phyloP scores from a whole-genome alignment of 768 basidiomycete genomes.

The Boletellus emodensis region DNA sequence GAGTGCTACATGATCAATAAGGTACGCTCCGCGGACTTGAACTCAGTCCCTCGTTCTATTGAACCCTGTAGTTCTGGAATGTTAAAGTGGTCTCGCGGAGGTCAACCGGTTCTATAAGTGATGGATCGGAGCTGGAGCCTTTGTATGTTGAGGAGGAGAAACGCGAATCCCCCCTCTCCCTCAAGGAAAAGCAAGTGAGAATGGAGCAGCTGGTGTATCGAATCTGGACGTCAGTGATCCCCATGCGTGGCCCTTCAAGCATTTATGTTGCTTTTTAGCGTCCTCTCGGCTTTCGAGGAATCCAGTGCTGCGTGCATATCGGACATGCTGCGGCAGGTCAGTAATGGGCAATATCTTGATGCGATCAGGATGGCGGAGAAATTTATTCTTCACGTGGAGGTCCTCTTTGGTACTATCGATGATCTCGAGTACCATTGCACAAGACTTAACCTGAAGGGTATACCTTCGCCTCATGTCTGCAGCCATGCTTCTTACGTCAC shows the following conservation, averaged over 20 bases:
- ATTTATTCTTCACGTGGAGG: slow-evolving; percentile 97
- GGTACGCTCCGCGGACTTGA: slow-evolving; percentile 41
- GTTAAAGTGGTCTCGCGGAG: slow-evolving; percentile 83
- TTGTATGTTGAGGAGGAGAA: slow-evolving; percentile 75
- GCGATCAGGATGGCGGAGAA: slow-evolving; percentile 98
- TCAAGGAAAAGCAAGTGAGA: slow-evolving; percentile 85
- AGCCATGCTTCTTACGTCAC: slow-evolving; percentile 11
- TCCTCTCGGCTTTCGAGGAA: slow-evolving; percentile 96
- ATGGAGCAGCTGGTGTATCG: slow-evolving; percentile 99
- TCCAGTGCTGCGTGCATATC: slow-evolving; percentile 99
- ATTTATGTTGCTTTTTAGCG: slow-evolving; percentile 41
- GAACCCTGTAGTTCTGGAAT: slow-evolving; percentile 84
- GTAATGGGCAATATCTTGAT: slow-evolving; percentile 93
- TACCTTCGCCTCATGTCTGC: slow-evolving; percentile 21
- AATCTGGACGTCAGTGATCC: slow-evolving; percentile 87
- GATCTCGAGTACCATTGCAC: slow-evolving; percentile 90
- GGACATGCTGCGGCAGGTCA: slow-evolving; percentile 97
- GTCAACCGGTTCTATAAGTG: slow-evolving; percentile 56
- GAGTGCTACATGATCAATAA: slow-evolving; percentile 99
- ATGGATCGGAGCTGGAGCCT: slow-evolving; percentile 50
- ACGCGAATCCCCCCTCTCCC: slow-evolving; percentile 66
- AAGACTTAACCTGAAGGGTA: slow-evolving; percentile 79
- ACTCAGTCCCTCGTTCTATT: slow-evolving; percentile 9
- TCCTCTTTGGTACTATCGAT: slow-evolving; percentile 94
- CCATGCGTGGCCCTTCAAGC: not conserved